Base-by-base conservation (phyloP, 129 eudicot genomes). In the Tagetes erecta region DNA sequence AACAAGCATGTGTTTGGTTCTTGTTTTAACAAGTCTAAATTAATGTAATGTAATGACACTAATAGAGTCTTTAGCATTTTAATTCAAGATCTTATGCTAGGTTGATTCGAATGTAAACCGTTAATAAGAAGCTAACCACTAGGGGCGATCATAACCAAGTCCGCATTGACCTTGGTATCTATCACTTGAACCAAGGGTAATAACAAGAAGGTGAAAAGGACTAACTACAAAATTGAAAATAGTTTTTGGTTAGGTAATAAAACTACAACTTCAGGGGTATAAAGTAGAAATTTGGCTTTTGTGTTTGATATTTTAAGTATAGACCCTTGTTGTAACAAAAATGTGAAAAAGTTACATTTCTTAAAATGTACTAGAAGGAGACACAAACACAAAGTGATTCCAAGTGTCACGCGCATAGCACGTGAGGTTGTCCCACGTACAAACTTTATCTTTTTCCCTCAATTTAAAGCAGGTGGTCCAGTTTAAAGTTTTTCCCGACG, bases 381-480 rank as follows among this genome's bases (percentile, higher is more conserved):
- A 68, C 67, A 68, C 67, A 71, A 62, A 44, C 53, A 70, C 71
- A 62, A 74, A 53, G 73, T 70, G 71, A 77, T 39, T 69, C 74
- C 69, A 35, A 36, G 67, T 40, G 70, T 64, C 83, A 82, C 89
- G 83, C 76, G 81, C 85, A 53, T 0, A 40, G 8, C 89, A 79
- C 72, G 84, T 76, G 84, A 79, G 58, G 38, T 9, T 56, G 78
- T 55, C 73, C 80, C 40, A 34, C 76, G 51, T 57, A 72, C 51
- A 72, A 79, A 65, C 76, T 79, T 79, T 82, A 46, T 50, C 45
- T 68, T 75, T 83, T 76, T 70, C 66, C 57, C 72, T 30, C 68
- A 76, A 78, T 68, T 81, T 65, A 87, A 84, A 74, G 86, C 52
- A 58, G 50, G 86, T 87, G 91, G 91, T 81, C 91, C 91, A 65